Percentiles rank a stretch among this genome's conserved stretches.
phyloP scores from a whole-genome alignment of 1,284 basidiomycete genomes.

The Pascua guehoae region DNA sequence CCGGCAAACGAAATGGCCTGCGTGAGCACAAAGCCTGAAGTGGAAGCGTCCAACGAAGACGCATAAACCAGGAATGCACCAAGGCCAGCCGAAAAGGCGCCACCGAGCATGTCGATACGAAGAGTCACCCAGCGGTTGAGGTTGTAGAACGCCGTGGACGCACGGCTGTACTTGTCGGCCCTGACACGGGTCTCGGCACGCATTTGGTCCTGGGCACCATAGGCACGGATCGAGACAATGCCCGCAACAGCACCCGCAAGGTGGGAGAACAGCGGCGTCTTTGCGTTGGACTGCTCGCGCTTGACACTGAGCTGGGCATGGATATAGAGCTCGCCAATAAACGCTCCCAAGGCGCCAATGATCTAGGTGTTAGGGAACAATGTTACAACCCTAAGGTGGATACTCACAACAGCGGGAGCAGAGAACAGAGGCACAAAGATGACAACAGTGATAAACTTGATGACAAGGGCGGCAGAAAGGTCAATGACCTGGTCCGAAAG shows the following conservation, averaged over 20 bases:
- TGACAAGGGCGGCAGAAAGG: constrained; percentile 45
- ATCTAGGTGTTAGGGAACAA: constrained; percentile 10
- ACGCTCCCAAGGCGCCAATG: constrained; percentile 53
- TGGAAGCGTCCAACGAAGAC: constrained; percentile 34
- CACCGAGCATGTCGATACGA: constrained; percentile 48
- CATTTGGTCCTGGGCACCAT: constrained; percentile 45
- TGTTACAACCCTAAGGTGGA: neutral
- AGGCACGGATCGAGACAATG: constrained; percentile 54
- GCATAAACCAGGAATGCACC: constrained; percentile 46
- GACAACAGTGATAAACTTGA: constrained; percentile 54
- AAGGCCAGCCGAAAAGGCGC: constrained; percentile 39
- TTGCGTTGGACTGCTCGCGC: constrained; percentile 63
- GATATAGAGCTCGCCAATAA: constrained; percentile 57
- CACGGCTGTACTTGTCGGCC: constrained; percentile 48
- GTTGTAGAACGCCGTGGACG: constrained; percentile 45
- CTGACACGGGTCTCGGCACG: constrained; percentile 37
- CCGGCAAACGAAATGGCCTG: constrained; percentile 47
- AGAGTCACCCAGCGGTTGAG: constrained; percentile 48
- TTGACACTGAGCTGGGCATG: constrained; percentile 71
- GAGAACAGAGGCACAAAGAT: constrained; percentile 54
- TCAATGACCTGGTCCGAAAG: constrained; percentile 39
- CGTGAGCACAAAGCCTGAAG: constrained; percentile 47
- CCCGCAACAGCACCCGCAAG: constrained; percentile 67
- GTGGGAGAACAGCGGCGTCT: constrained; percentile 63
- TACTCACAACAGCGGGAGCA: constrained; percentile 39